Evolutionary conservation across 78 protist species (phyloP).

Genomic region (Cavenderia fasciculata): DNA sequence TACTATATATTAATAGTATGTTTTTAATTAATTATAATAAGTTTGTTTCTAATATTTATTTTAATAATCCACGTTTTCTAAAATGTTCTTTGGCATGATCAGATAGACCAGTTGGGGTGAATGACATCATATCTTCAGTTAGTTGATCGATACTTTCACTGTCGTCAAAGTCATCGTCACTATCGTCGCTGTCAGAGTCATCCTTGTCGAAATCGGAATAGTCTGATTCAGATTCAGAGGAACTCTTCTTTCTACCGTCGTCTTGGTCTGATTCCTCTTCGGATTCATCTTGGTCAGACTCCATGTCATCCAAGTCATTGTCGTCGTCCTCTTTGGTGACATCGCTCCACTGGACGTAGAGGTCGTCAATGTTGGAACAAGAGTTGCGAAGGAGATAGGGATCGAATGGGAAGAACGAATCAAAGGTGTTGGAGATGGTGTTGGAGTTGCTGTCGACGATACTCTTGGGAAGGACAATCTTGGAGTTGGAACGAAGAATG

Average conservation of each 20-base stretch:
- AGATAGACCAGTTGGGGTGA: slow-evolving; percentile 38
- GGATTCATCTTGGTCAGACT: slow-evolving; percentile 17
- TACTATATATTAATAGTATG: too few species aligned
- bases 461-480: slow-evolving; percentile 7
- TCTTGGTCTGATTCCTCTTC: slow-evolving; percentile 31
- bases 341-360: slow-evolving; percentile 47
- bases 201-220: slow-evolving; percentile 44
- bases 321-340: slow-evolving; percentile 63
- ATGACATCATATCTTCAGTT: slow-evolving; percentile 30
- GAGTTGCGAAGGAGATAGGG: slow-evolving; percentile 42
- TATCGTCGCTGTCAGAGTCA: slow-evolving; percentile 3
- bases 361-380: not conserved
- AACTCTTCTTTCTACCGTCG: not conserved
- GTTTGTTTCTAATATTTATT: too few species aligned
- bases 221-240: slow-evolving; percentile 52
- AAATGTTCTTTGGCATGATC: slow-evolving; percentile 30
- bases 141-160: slow-evolving; percentile 11
- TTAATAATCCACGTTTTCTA: slow-evolving; percentile 18
- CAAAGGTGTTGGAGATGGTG: slow-evolving; percentile 18
- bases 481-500: slow-evolving; percentile 33
- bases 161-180: slow-evolving; percentile 16
- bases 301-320: slow-evolving; percentile 41
- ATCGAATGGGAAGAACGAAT: slow-evolving; percentile 75
- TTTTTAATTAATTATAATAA: too few species aligned
- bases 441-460: not conserved